Base-by-base conservation (phyloP, 441 rosid genomes). In the Populus trichocarpa region DNA sequence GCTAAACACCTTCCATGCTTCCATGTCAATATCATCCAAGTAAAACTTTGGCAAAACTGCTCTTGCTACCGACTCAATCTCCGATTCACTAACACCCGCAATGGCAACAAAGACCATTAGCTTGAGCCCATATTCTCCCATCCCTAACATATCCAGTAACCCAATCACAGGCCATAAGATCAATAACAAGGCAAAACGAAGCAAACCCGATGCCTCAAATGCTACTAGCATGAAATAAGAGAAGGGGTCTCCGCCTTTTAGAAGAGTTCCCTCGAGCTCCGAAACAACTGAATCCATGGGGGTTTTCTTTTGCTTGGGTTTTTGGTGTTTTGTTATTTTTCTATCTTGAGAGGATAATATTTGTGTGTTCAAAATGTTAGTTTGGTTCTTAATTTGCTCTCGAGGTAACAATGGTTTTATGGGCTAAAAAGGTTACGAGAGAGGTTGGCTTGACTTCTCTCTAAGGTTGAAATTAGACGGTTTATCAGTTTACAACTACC, bases 151-250 rank as follows among this genome's bases (percentile, higher is more conserved):
- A 18, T 87, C 84, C 1, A 93, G 86, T 30, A 89, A 74, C 64
- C 88, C 71, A 66, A 91, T 86, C 72, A 89, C 77, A 2, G 98
- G 98, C 91, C 93, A 90, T 0, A 90, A 69, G 64, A 89, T 30
- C 75, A 95, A 71, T 81, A 95, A 53, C 40, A 84, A 20, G 2
- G 86, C 83, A 38, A 93, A 92, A 25, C 98, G 94, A 26, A 90
- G 23, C 69, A 93, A 69, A 72, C 97, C 95, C 9, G 97, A 90
- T 0, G 94, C 92, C 78, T 95, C 98, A 26, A 91, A 95, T 26
- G 97, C 97, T 9, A 93, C 85, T 70, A 93, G 81, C 97, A 93
- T 91, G 90, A 91, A 93, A 87, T 93, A 95, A 2, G 91, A 89
- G 80, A 93, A 95, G 0, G 89, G 83, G 65, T 90, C 83, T 0